Evolutionary conservation across 768 basidiomycete species (phyloP).

Genomic region (Cubamyces sp.): DNA sequence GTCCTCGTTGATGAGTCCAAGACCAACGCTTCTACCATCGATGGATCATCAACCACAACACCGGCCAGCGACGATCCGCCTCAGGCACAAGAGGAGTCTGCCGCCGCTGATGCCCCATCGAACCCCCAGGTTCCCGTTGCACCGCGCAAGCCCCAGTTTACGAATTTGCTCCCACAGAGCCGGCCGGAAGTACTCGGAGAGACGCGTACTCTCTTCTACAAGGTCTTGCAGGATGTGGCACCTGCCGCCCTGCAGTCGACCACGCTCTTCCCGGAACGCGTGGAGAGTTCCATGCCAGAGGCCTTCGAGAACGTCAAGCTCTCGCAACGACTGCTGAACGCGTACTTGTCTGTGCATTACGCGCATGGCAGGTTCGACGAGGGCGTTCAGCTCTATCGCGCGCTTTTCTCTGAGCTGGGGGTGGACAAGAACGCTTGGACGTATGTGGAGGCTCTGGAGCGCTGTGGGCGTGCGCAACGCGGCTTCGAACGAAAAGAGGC

Average conservation of each 20-base stretch:
- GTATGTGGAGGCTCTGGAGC: slow-evolving; percentile 70
- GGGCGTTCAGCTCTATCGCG: slow-evolving; percentile 52
- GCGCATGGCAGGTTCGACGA: slow-evolving; percentile 54
- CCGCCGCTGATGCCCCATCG: background rate
- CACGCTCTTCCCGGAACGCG: background rate
- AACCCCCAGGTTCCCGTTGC: slow-evolving; percentile 2
- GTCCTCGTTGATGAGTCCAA: slow-evolving; percentile 40
- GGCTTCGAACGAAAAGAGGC: slow-evolving; percentile 54
- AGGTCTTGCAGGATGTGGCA: slow-evolving; percentile 52
- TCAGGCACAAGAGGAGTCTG: background rate
- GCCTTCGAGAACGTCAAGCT: slow-evolving; percentile 60
- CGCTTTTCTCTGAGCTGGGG: slow-evolving; percentile 47
- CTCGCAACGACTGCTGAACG: slow-evolving; percentile 68
- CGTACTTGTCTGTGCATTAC: slow-evolving; percentile 82
- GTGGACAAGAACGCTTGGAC: slow-evolving; percentile 55
- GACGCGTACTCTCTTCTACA: slow-evolving; percentile 63
- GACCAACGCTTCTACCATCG: background rate
- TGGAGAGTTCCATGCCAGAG: slow-evolving; percentile 31
- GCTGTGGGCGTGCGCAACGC: slow-evolving; percentile 51
- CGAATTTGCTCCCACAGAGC: slow-evolving; percentile 66
- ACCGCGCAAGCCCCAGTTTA: slow-evolving; percentile 4
- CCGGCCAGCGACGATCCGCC: slow-evolving; percentile 8
- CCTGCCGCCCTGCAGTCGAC: slow-evolving; percentile 11
- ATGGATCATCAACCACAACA: background rate
- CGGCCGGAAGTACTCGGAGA: slow-evolving; percentile 74